Base-by-base conservation (phyloP, 768 basidiomycete species). In the Pleurotus giganteus region DNA sequence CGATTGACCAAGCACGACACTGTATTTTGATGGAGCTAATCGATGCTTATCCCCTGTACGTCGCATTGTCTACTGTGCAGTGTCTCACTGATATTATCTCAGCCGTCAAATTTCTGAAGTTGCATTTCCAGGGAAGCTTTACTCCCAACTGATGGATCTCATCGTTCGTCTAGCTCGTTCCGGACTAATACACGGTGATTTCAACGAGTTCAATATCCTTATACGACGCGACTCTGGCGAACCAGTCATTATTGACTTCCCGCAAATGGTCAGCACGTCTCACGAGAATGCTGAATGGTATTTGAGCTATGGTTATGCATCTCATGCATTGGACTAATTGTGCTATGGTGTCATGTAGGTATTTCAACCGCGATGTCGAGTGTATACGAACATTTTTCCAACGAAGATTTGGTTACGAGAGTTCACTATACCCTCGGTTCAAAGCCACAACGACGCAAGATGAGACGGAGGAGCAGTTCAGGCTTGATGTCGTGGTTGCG, bases 121-220 rank as follows among this genome's bases (percentile, higher is more conserved):
- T 12, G 83, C 88, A 5, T 88, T 89, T 2, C 94, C 96, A 0
- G 93, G 93, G 36, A 88, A 86, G 59, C 80, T 98, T 19, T 98
- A 98, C 71, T 94, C 94, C 1, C 73, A 76, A 15, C 76, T 98
- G 42, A 98, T 98, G 97, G 92, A 94, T 68, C 76, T 98, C 57
- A 94, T 98, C 66, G 93, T 98, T 55, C 91, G 94, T 51, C 89
- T 98, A 64, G 95, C 96, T 4, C 85, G 83, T 32, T 85, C 89
- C 13, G 97, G 97, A 4, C 81, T 99, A n/a, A 98, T 99, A 49
- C 97, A 99, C 64, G 95, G 97, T 37, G 97, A 99, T 62, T 99
- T 91, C 73, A 99, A 99, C 72, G 97, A 99, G 66, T 99, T 98
- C 77, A 98, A 99, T 69, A 94, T 99, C 60, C 84, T 99, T 58